Percentiles rank a stretch among this genome's conserved stretches.
Conservation (phyloP, 2,329 filamentous ascomycete genomes). For the Zasmidium cellare region DNA sequence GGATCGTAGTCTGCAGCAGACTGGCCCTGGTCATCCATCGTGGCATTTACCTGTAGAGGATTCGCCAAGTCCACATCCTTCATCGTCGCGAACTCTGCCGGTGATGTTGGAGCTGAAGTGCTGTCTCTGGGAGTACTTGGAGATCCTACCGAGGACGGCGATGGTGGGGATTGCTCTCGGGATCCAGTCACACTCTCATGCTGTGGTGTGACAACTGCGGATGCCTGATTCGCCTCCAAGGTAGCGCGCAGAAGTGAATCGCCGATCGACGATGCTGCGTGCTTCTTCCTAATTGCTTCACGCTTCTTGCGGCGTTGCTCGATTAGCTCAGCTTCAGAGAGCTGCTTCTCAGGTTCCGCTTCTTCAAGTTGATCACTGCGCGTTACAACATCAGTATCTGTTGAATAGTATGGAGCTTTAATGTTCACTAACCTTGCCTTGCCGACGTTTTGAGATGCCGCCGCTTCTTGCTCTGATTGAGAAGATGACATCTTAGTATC, state of each 20-base stretch:
- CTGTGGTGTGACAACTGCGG: constrained; percentile 38
- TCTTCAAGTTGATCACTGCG: constrained; percentile 50
- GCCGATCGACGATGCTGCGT: constrained; percentile 56
- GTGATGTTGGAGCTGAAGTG: constrained; percentile 27
- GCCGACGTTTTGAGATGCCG: constrained; percentile 1
- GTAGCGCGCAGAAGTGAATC: constrained; percentile 64
- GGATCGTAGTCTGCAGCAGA: constrained; percentile 95
- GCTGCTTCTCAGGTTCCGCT: constrained; percentile 45
- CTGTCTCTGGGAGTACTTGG: constrained; percentile 38
- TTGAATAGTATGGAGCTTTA: neutral
- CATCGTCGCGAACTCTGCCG: constrained; percentile 41
- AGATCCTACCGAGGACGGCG: constrained; percentile 31
- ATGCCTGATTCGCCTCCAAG: constrained; percentile 51
- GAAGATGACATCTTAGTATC: constrained; percentile 18
- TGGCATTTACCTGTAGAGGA: constrained; percentile 28
- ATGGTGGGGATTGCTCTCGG: constrained; percentile 26
- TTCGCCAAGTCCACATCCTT: constrained; percentile 43
- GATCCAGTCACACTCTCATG: constrained; percentile 27
- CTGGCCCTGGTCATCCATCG: constrained; percentile 64
- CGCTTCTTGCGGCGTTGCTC: constrained; percentile 81
- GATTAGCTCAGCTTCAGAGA: constrained; percentile 77
- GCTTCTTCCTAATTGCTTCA: constrained; percentile 82
- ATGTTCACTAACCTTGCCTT: constrained; percentile 17
- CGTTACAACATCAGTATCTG: neutral
- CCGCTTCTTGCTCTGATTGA: constrained; percentile 7